phyloP scores from a whole-genome alignment of 2,329 filamentous ascomycete species.

The Ophiostoma australiae region DNA sequence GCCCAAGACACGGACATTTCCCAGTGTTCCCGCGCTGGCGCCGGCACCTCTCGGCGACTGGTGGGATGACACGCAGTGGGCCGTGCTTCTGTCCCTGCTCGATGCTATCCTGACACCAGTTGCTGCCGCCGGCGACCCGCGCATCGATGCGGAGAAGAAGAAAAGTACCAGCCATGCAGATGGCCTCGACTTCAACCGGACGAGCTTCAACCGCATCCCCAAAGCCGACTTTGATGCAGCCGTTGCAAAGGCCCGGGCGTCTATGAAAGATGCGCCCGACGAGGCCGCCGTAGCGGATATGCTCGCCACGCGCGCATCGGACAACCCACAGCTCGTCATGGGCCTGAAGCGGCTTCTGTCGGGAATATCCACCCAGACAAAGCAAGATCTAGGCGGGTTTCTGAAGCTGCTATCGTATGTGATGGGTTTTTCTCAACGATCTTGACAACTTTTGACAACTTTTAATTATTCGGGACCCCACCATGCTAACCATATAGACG shows the following conservation, averaged over 20 bases:
- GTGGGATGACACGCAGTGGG: conserved; percentile 49
- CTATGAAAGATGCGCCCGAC: conserved; percentile 37
- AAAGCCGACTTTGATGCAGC: conserved; percentile 47
- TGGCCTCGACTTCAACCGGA: conserved; percentile 33
- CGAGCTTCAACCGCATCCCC: conserved; percentile 43
- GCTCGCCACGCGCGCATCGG: conserved; percentile 48
- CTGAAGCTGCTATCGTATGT: conserved; percentile 42
- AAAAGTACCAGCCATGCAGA: not conserved
- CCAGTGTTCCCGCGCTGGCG: conserved; percentile 4
- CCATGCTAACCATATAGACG: conserved; percentile 32
- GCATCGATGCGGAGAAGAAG: not conserved
- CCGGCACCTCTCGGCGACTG: conserved; percentile 32
- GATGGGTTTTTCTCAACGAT: too few species aligned
- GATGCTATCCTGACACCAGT: conserved; percentile 60
- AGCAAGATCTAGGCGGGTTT: conserved; percentile 38
- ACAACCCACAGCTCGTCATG: conserved; percentile 50
- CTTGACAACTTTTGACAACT: not conserved
- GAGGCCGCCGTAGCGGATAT: conserved; percentile 47
- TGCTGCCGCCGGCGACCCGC: conserved; percentile 36
- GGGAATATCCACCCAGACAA: conserved; percentile 33
- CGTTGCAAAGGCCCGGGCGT: conserved; percentile 38
- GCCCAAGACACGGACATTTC: not conserved
- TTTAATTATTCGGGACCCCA: too few species aligned
- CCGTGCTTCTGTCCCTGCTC: conserved; percentile 49
- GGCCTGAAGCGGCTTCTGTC: conserved; percentile 44